Evolutionary conservation across 1,284 basidiomycete species (phyloP), one percentile per base, ranked within the genome.

Genomic region (Moesziomyces aphidis): DNA sequence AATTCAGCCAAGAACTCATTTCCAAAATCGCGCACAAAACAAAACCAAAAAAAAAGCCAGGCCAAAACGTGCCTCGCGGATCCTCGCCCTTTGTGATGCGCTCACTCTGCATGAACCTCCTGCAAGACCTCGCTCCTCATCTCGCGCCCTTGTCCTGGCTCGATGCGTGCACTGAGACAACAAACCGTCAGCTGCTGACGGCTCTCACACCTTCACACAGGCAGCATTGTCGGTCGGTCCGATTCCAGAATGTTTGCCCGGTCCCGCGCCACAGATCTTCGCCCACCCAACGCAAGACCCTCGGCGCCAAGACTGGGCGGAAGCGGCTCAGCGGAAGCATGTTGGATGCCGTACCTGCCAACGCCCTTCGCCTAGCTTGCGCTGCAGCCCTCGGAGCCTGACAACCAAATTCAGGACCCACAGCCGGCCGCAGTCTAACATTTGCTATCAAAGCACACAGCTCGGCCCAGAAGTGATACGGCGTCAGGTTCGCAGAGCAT

Each of bases 31-130:
- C 17, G 6, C 39, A 42, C 17, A 42, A 42, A n/a, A n/a, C n/a
- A n/a, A n/a, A n/a, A n/a, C n/a, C n/a, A n/a, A n/a, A n/a, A n/a
- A 42, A 42, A 42, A 19, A n/a, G 13, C n/a, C 4, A 1, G 7
- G 50, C 36, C 17, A 6, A 42, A 42, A 42, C 28, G 26, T 51
- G 44, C 15, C 48, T 61, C n/a, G 60, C 60, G 44, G 60, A 61
- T 61, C 60, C 17, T 28, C 26, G 24, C 11, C 21, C 46, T 50
- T 19, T 50, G 44, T 24, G 31, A 62, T 62, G 53, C 54, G 61
- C 52, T 62, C 61, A 62, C 44, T 46, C 43, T 50, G 61, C 61
- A 62, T 55, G 26, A 61, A 11, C 13, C 34, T 50, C 36, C 22
- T 15, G 19, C 17, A 8, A 17, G 7, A 7, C 39, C 6, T 42